Percentiles rank a stretch among this genome's conserved stretches.
These are phyloP conservation scores for Quillaja saponaria DNA, from an alignment of 306 rosid genomes.

Conservation along the genomic window DNA sequence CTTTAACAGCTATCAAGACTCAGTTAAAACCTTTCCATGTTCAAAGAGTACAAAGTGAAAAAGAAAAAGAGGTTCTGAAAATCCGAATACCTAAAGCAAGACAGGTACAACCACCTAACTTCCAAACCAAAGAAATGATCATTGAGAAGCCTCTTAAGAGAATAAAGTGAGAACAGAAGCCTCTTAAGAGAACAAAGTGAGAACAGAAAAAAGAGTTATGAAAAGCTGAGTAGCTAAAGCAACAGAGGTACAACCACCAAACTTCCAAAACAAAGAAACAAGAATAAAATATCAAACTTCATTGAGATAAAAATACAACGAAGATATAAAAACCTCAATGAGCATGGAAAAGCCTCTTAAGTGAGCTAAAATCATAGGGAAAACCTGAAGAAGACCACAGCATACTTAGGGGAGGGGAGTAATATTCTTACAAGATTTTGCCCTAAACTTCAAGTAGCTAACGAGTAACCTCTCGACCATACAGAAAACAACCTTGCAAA, in stretches of 20 bases:
- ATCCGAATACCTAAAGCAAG: not conserved
- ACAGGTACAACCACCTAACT: constrained; percentile 22
- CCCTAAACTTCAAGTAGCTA: too few species aligned
- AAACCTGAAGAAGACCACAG: not conserved
- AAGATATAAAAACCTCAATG: constrained; percentile 1
- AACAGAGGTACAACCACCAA: constrained; percentile 13
- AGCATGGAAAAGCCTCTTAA: constrained; percentile 1
- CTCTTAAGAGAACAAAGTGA: too few species aligned
- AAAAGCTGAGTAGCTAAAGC: constrained; percentile 9
- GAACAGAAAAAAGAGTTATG: not conserved
- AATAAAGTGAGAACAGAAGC: not conserved
- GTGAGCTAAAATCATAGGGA: not conserved
- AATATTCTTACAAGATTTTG: too few species aligned
- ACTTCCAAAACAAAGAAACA: constrained; percentile 14
- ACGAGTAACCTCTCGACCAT: too few species aligned
- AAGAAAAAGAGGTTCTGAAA: not conserved
- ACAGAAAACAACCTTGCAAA: too few species aligned
- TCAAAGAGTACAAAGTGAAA: not conserved
- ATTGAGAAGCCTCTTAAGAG: not conserved
- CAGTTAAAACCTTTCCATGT: not conserved
- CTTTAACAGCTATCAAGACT: not conserved
- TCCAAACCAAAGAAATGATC: constrained; percentile 5
- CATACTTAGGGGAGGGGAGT: not conserved
- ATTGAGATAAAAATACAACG: constrained; percentile 5
- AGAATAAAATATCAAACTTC: constrained; percentile 6